Base-by-base conservation (phyloP, 345 rosid genomes). In the Pistacia integerrima region DNA sequence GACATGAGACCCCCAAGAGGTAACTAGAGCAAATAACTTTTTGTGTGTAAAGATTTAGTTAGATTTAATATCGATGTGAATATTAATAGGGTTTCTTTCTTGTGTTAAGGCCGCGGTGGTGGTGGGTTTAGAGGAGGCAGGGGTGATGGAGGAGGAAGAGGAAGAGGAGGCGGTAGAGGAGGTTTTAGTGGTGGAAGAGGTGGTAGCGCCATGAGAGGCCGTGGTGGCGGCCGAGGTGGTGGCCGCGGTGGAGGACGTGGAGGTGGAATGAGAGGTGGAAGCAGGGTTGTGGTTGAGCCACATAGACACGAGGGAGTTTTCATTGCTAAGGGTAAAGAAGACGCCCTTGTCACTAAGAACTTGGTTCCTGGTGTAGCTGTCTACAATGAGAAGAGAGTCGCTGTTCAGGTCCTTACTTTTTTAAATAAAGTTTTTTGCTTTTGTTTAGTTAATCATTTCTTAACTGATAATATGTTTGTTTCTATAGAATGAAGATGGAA, bases 281-380 rank as follows among this genome's bases (percentile, higher is more conserved):
- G 87, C 82, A 93, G 65, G 82, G 97, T 93, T 60, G 74, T 96
- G 2, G 91, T 93, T 14, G 94, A 93, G 84, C 97, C 97, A 10
- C 97, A 93, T 84, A 86, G 97, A 74, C 99, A 96, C 51, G 94
- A 79, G 3, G 97, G 98, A 1, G 93, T 96, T 9, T 93, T 96
- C 56, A 83, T 93, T 78, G 97, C 93, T 4, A 96, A 92, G 88
- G 99, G 97, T 57, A 92, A 91, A 80, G 98, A 93, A 78, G 98
- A 96, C 79, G 97, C 94, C 18, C 93, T 93, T 75, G 97, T 90
- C 10, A 96, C 99, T 10, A 96, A 86, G 85, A 93, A 96, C 76
- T 72, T 96, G 78, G 99, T 92, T 25, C 94, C 98, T 66, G 97
- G 97, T 1, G 98, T 91, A 67, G 93, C 97, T 69, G 98, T 96